Evolutionary conservation across 75 land plant species (phyloP), one percentile per base, ranked within the genome.

Genomic region (Adiantum capillusveneris): DNA sequence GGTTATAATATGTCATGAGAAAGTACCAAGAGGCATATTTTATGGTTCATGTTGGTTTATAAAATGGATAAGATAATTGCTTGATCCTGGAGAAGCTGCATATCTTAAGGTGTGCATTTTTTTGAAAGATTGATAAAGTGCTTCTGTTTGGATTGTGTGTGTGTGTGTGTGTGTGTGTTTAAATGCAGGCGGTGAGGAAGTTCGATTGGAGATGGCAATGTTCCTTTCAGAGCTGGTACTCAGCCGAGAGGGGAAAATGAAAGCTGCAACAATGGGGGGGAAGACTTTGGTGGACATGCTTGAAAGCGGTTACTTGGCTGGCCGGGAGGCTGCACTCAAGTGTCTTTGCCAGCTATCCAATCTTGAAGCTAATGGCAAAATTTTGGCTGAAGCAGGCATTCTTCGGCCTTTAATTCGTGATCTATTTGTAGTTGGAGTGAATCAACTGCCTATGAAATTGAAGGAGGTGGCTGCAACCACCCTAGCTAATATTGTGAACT

Each of bases 401-500:
- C 79, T 95, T 16, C 92, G 81, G 0, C 92, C 92, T 42, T 79
- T 95, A 41, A 75, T 90, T 54, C 64, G 73, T 72, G 92, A 84
- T 63, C 86, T 95, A 25, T 90, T 95, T 53, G 66, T 74, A 27
- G 88, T 85, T 30, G 88, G 92, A 0, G 29, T 57, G 13, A 82
- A 84, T 62, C 91, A 83, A 22, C 75, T 90, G 42, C 88, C 96
- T 2, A 84, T 80, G 75, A 80, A 68, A 55, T 69, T 90, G 49
- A 95, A 90, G 64, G 99, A 95, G 64, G 70, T 87, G n/a, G 81
- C 88, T 1, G 99, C 99, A 16, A 80, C 88, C n/a, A 78, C 85
- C 50, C 86, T 95, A 14, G 85, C 86, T 25, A 90, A 95, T 74
- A 60, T 95, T 30, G 97, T 95, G 18, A 75, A 63, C 65, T 84